Evolutionary conservation across 495 filamentous ascomycete species (phyloP), one percentile per base, ranked within the genome.

Genomic region (Xylaria castorea): DNA sequence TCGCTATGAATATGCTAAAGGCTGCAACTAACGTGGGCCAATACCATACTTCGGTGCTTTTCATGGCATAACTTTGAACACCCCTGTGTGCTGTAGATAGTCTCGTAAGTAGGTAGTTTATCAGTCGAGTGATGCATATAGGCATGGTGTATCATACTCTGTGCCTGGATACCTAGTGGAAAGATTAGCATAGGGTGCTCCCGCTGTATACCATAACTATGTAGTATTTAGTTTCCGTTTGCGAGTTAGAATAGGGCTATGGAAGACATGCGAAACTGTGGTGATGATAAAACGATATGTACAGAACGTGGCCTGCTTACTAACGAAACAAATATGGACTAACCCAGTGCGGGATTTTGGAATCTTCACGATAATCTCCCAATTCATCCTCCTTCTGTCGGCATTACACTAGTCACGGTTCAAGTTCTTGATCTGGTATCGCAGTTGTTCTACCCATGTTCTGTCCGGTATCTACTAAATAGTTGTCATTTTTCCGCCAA

Each of bases 321-420:
- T 46, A 62, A 70, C 44, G 5, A 14, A 16, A 18, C 14, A 5
- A 16, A 36, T 36, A 61, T 12, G 30, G n/a, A 70, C 57, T 62
- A 61, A 55, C 36, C 16, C 22, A 27, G 53, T 61, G 55, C 42
- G 53, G 55, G 36, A 61, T 70, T 70, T 61, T 62, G 55, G 25
- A 48, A 60, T 60, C n/a, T 61, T 60, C 27, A 44, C 34, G 5
- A 61, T 51, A 55, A 57, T 69, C 42, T 32, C 53, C 20, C 30
- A 50, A n/a, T 50, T 38, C 40, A 22, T 62, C 38, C 38, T 70
- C 40, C 27, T 38, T 70, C 53, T 61, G 27, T 61, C 67, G 53
- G 67, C 67, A 70, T 20, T 57, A 51, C 30, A 38, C 64, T 70
- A 70, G 67, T 70, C 55, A 55, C 67, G 67, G 67, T 40, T 48